Base-by-base conservation (phyloP, 495 filamentous ascomycete genomes). In the Aspergillus haitiensis region DNA sequence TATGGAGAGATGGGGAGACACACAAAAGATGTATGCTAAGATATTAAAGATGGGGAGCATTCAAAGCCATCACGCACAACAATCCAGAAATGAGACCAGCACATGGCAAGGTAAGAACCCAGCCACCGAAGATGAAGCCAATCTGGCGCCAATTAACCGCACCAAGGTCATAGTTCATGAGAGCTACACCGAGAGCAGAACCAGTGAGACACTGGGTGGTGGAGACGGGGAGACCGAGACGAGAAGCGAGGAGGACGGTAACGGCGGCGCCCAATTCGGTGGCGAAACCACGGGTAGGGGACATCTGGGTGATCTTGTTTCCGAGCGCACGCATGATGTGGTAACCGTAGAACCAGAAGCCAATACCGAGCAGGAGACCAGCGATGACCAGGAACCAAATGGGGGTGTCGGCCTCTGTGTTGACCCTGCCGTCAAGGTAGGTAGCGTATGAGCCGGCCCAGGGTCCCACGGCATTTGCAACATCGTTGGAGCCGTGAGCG, bases 401-500 rank as follows among this genome's bases (percentile, higher is more conserved):
- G n/a, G 86, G 86, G 0, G 87, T 85, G 3, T 78, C 70, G 1
- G 82, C 67, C 59, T 84, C 67, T 2, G 66, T 68, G 45, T 75
- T 69, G 6, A 82, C 70, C 1, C 44, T 64, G 8, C 81, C 83
- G 2, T 75, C 70, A 12, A 60, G 53, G 65, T 68, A 91, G 51
- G 84, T 81, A 47, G 70, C 67, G 75, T 83, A 90, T 56, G 85
- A 81, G 44, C 82, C 85, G 13, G 85, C 81, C 69, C 80, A 88
- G 27, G 87, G 87, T 3, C 88, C 88, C 59, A 89, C 82, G 16
- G 88, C 85, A 69, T 90, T 90, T 45, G 84, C 76, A 53, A 90
- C 81, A 65, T 90, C 88, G 73, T 92, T 92, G 56, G 86, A 83
- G 44, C 88, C 88, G 71, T 92, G 88, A 0, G 87, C 83, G 60